Percentiles rank a stretch among this genome's conserved stretches.
These are phyloP conservation scores for Aspergillus sp. DNA, from an alignment of 2,329 filamentous ascomycete genomes.

Conservation along the genomic window DNA sequence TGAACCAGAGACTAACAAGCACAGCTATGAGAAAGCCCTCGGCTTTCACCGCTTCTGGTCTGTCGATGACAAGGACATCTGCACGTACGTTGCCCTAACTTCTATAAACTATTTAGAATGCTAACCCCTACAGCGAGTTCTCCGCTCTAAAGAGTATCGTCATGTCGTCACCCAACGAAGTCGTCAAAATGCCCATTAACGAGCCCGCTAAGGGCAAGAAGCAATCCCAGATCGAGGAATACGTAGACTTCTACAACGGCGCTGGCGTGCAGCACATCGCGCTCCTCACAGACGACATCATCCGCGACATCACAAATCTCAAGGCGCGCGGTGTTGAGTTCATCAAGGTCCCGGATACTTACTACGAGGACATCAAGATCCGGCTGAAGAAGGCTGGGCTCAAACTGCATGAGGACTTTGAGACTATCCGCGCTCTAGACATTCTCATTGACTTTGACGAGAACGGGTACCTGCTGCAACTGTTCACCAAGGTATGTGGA, in stretches of 20 bases:
- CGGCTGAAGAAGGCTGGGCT: constrained; percentile 65
- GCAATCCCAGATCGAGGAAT: constrained; percentile 92
- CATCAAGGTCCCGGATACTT: constrained; percentile 82
- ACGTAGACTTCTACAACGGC: constrained; percentile 84
- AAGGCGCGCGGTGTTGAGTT: constrained; percentile 89
- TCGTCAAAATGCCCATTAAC: constrained; percentile 98
- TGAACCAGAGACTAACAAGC: neutral
- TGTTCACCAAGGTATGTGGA: constrained; percentile 65
- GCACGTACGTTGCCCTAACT: constrained; percentile 50
- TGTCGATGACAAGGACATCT: constrained; percentile 90
- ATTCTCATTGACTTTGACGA: constrained; percentile 96
- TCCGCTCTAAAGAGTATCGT: constrained; percentile 85
- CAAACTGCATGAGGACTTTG: constrained; percentile 74
- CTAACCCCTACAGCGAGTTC: constrained; percentile 60
- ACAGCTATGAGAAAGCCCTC: constrained; percentile 82
- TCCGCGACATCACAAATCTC: constrained; percentile 72
- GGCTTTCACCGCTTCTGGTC: constrained; percentile 98
- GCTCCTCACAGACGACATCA: constrained; percentile 77
- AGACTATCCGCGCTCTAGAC: constrained; percentile 71
- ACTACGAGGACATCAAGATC: constrained; percentile 75
- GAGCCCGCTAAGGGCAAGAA: constrained; percentile 89
- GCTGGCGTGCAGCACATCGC: constrained; percentile 93
- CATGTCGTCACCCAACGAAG: constrained; percentile 80
- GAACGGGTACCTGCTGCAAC: constrained; percentile 74
- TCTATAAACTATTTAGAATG: neutral